Evolutionary conservation across 305 asterid genomes (phyloP).

Genomic region (Vinca major): DNA sequence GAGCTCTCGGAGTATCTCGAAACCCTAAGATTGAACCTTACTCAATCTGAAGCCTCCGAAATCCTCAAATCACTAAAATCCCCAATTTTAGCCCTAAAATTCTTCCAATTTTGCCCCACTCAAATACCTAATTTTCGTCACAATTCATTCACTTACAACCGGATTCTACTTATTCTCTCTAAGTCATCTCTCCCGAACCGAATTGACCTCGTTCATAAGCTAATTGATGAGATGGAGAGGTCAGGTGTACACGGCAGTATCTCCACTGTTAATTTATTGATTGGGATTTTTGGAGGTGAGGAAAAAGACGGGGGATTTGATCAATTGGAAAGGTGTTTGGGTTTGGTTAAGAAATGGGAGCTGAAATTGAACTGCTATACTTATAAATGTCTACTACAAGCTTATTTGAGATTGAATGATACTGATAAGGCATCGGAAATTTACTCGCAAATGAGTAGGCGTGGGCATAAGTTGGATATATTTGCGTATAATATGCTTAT

Average conservation of each 20-base stretch:
- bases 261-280: conserved; percentile 71
- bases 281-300: conserved; percentile 41
- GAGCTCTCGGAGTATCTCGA: conserved; percentile 52
- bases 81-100: conserved; percentile 50
- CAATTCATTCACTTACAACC: conserved; percentile 67
- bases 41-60: conserved; percentile 70
- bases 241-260: conserved; percentile 50
- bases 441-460: conserved; percentile 44
- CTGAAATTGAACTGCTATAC: conserved; percentile 60
- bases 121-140: conserved; percentile 54
- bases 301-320: conserved; percentile 27
- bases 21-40: conserved; percentile 37
- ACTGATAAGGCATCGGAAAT: conserved; percentile 41
- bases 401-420: conserved; percentile 56
- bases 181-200: conserved; percentile 42
- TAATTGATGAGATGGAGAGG: conserved; percentile 51
- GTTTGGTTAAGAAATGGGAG: conserved; percentile 66
- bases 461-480: conserved; percentile 56
- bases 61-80: conserved; percentile 63
- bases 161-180: conserved; percentile 62
- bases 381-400: conserved; percentile 78
- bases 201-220: conserved; percentile 33
- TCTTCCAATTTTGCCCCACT: conserved; percentile 68
- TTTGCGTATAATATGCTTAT: conserved; percentile 76
- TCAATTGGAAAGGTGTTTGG: conserved; percentile 60